phyloP scores from a whole-genome alignment of 352 stramenopile species.

The Pythium periplocum region DNA sequence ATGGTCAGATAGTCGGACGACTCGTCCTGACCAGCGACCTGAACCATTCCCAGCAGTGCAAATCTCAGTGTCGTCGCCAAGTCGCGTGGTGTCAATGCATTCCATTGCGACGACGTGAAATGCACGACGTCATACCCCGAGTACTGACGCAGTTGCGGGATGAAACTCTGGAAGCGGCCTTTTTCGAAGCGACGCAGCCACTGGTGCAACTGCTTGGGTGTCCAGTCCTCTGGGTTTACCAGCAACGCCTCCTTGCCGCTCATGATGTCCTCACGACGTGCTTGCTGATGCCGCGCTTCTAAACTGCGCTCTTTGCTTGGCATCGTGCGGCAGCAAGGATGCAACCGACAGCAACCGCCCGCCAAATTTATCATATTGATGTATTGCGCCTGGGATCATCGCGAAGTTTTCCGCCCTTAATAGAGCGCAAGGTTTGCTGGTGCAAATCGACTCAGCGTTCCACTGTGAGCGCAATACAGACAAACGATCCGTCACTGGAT shows the following conservation, averaged over 20 bases:
- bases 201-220: conserved; percentile 58
- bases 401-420: no score
- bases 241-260: conserved; percentile 44
- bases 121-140: conserved; percentile 66
- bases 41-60: conserved; percentile 79
- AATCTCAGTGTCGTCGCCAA: conserved; percentile 72
- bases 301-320: no score
- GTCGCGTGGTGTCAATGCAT: conserved; percentile 40
- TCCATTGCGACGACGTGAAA: conserved; percentile 49
- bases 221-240: conserved; percentile 78
- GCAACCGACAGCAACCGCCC: no score
- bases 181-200: conserved; percentile 70
- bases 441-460: no score
- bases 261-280: background rate
- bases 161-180: conserved; percentile 59
- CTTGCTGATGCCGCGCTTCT: no score
- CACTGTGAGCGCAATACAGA: no score
- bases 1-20: conserved; percentile 31
- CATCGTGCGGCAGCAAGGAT: no score
- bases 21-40: conserved; percentile 54
- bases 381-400: no score
- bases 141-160: conserved; percentile 45
- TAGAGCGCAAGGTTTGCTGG: no score
- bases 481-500: no score
- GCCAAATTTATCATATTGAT: no score